These are phyloP conservation scores for Coelastrella sp. DNA, from an alignment of 139 green algal genomes.

Conservation along the genomic window DNA sequence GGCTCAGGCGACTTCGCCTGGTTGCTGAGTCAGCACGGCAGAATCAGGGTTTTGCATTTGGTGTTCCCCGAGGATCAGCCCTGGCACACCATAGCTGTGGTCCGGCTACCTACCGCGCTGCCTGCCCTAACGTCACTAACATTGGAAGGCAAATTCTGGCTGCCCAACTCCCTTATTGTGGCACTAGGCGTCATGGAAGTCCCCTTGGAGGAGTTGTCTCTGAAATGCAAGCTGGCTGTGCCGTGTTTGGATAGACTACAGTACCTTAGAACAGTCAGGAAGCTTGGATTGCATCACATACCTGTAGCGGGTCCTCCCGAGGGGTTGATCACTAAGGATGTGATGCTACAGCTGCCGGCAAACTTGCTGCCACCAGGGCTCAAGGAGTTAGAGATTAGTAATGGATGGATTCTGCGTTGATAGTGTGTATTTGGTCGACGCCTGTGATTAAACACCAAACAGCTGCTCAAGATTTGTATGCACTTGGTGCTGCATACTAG, in stretches of 20 bases:
- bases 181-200: constrained; percentile 44
- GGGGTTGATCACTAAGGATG: background rate
- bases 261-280: constrained; percentile 12
- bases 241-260: constrained; percentile 24
- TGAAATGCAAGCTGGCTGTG: constrained; percentile 38
- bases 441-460: too few species aligned
- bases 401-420: constrained; percentile 40
- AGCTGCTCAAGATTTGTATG: too few species aligned
- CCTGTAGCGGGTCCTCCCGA: background rate
- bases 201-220: constrained; percentile 1
- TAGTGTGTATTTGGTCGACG: too few species aligned
- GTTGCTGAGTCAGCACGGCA: constrained; percentile 28
- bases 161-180: constrained; percentile 44
- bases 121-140: background rate
- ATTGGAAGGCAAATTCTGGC: constrained; percentile 34
- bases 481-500: too few species aligned
- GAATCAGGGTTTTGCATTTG: constrained; percentile 13
- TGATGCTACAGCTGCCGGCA: constrained; percentile 40
- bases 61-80: constrained; percentile 8
- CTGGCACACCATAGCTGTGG: constrained; percentile 40
- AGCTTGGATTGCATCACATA: constrained; percentile 33
- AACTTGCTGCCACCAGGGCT: constrained; percentile 38
- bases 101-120: constrained; percentile 25
- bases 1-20: constrained; percentile 35
- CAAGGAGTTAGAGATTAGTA: constrained; percentile 40